These are phyloP conservation scores for Rhodotorula taiwanensis DNA, from an alignment of 768 basidiomycete genomes.

Conservation along the genomic window DNA sequence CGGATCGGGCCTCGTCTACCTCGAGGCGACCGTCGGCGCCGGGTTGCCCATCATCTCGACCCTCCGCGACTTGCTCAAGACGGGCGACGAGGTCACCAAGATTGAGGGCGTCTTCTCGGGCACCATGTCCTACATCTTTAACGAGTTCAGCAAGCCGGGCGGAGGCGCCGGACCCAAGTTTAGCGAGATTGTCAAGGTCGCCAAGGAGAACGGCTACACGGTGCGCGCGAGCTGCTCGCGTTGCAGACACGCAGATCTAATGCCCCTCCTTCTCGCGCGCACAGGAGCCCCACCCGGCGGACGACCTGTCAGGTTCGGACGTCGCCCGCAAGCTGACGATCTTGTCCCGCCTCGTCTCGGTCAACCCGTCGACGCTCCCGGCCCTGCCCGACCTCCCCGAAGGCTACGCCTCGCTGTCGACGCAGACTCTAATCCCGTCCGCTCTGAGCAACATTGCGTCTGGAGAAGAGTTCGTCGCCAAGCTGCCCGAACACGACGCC, in stretches of 20 bases:
- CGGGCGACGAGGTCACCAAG: slow-evolving; percentile 84
- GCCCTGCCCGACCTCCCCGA: slow-evolving; percentile 54
- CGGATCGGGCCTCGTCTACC: slow-evolving; percentile 51
- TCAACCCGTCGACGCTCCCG: slow-evolving; percentile 38
- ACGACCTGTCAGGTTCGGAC: slow-evolving; percentile 93
- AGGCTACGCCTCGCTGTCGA: slow-evolving; percentile 73
- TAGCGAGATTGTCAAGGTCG: slow-evolving; percentile 78
- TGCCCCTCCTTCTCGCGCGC: neutral
- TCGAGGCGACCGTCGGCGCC: slow-evolving; percentile 90
- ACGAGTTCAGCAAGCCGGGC: slow-evolving; percentile 66
- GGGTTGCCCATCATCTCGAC: slow-evolving; percentile 88
- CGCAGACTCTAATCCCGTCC: slow-evolving; percentile 74
- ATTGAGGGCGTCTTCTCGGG: slow-evolving; percentile 98
- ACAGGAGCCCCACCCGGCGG: slow-evolving; percentile 93
- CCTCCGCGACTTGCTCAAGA: slow-evolving; percentile 80
- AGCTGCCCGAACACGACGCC: slow-evolving; percentile 73
- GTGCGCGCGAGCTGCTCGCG: slow-evolving; percentile 48
- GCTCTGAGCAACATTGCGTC: slow-evolving; percentile 60
- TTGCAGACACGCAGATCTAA: neutral
- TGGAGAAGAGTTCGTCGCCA: slow-evolving; percentile 74
- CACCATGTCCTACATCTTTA: slow-evolving; percentile 98
- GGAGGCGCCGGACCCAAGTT: slow-evolving; percentile 51
- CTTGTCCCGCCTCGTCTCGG: slow-evolving; percentile 61
- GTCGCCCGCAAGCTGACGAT: slow-evolving; percentile 97
- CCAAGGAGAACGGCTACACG: slow-evolving; percentile 90